Base-by-base conservation (phyloP, 257 asterid species). In the Rauvolfia tetraphylla region DNA sequence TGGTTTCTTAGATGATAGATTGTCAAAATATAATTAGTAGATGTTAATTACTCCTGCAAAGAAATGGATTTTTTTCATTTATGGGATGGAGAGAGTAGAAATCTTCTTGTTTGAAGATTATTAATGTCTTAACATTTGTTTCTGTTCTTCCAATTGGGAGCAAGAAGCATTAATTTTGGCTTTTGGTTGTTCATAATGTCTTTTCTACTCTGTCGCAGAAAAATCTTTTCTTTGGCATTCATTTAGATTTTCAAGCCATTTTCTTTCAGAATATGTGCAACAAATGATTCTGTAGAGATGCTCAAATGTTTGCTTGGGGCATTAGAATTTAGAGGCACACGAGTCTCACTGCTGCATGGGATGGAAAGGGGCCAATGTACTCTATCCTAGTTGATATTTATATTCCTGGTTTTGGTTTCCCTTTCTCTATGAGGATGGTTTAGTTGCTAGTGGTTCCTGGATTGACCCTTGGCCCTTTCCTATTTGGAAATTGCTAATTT, bases 371-470 rank as follows among this genome's bases (percentile, higher is more conserved):
- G 18, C 17, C 42, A 31, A 39, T 5, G 25, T 42, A 18, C 20
- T 67, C 66, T 53, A 72, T 36, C 66, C 56, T 12, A 54, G n/a
- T 51, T 3, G 38, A 11, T 12, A 18, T 34, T 56, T 51, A 25
- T 61, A 67, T 36, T 39, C 22, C 27, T 33, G 34, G 36, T 58
- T 58, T 9, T 58, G 66, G 1, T 33, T 0, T 72, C 15, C 31
- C 46, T 38, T 62, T 18, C 39, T 39, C 5, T 39, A 38, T 22
- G 0, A 9, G 61, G 17, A 11, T 57, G 23, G 15, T 58, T 39
- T 13, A 42, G 68, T 57, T 73, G 76, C 42, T n/a, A 36, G n/a
- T 41, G 57, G 56, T 20, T 38, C 39, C 48, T 72, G 51, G 75
- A 51, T 20, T 1, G 29, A 2, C 33, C 22, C 33, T 22, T 56